Evolutionary conservation across 495 filamentous ascomycete genomes (phyloP).

Genomic region (Thermothielavioides terrestris): DNA sequence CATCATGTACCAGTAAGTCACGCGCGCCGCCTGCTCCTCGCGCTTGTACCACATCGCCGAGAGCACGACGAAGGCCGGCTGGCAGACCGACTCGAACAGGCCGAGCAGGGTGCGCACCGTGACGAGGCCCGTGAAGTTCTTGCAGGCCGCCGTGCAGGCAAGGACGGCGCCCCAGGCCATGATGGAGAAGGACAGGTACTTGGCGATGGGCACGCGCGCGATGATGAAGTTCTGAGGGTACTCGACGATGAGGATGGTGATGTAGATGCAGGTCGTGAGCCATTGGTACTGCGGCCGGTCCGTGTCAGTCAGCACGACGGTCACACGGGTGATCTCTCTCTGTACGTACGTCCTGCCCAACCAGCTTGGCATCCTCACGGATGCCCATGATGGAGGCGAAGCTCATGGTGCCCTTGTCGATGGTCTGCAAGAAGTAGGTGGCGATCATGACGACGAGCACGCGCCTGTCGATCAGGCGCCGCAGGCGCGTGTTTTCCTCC

Average conservation of each 20-base stretch:
- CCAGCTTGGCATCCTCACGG: conserved; percentile 43
- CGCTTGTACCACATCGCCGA: conserved; percentile 68
- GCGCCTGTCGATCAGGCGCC: conserved; percentile 41
- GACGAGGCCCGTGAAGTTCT: conserved; percentile 48
- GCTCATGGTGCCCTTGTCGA: conserved; percentile 63
- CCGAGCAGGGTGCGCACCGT: conserved; percentile 54
- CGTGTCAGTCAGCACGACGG: not conserved
- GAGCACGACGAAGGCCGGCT: conserved; percentile 52
- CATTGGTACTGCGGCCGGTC: conserved; percentile 32
- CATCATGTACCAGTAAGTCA: conserved; percentile 68
- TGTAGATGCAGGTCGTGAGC: conserved; percentile 48
- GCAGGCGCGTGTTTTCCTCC: conserved; percentile 46
- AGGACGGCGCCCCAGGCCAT: conserved; percentile 49
- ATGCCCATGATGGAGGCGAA: conserved; percentile 67
- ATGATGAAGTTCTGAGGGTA: conserved; percentile 49
- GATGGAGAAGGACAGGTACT: conserved; percentile 55
- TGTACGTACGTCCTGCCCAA: conserved; percentile 38
- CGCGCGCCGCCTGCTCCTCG: conserved; percentile 54
- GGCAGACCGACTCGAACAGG: conserved; percentile 59
- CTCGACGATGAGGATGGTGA: conserved; percentile 44
- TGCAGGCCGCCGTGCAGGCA: conserved; percentile 51
- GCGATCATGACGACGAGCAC: conserved; percentile 45
- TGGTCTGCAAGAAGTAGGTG: conserved; percentile 64
- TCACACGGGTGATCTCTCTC: too few species aligned
- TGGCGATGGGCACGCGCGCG: conserved; percentile 42